These are phyloP conservation scores for Scheffersomyces illinoinensis DNA, from an alignment of 1,139 yeast genomes.

Conservation along the genomic window DNA sequence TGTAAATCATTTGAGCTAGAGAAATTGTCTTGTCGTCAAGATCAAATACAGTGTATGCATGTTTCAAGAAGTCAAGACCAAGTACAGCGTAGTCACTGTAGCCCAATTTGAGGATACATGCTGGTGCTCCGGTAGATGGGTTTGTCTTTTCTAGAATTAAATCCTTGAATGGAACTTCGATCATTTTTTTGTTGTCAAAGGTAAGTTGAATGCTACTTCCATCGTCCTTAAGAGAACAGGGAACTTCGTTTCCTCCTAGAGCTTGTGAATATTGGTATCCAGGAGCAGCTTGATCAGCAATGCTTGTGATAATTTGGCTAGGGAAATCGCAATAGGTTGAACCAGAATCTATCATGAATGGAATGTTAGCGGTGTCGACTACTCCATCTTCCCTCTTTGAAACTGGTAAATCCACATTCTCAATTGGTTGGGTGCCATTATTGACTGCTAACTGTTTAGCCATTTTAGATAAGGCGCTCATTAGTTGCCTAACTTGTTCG, in stretches of 20 bases:
- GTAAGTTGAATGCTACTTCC: constrained; percentile 26
- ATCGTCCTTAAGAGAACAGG: constrained; percentile 28
- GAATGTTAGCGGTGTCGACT: constrained; percentile 13
- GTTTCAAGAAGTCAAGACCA: constrained; percentile 22
- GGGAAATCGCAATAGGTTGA: constrained; percentile 37
- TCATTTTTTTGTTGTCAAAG: constrained; percentile 23
- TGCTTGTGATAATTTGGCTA: constrained; percentile 12
- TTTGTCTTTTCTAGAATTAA: constrained; percentile 12
- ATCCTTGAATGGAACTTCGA: constrained; percentile 27
- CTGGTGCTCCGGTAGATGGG: background rate
- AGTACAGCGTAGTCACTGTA: constrained; percentile 7
- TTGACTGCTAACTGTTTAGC: background rate
- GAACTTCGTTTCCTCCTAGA: constrained; percentile 24
- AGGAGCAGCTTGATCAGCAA: constrained; percentile 17
- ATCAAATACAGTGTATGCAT: constrained; percentile 20
- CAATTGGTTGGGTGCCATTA: background rate
- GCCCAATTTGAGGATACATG: background rate
- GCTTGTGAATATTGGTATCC: constrained; percentile 17
- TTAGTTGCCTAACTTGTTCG: background rate
- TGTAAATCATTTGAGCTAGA: constrained; percentile 15
- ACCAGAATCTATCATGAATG: constrained; percentile 41
- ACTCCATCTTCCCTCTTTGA: background rate
- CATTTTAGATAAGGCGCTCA: background rate
- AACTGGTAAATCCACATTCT: background rate
- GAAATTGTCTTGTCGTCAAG: constrained; percentile 15